Percentiles rank a stretch among this genome's conserved stretches.
Evolutionary conservation across 306 rosid species (phyloP).

Genomic region (Neltuma alba): DNA sequence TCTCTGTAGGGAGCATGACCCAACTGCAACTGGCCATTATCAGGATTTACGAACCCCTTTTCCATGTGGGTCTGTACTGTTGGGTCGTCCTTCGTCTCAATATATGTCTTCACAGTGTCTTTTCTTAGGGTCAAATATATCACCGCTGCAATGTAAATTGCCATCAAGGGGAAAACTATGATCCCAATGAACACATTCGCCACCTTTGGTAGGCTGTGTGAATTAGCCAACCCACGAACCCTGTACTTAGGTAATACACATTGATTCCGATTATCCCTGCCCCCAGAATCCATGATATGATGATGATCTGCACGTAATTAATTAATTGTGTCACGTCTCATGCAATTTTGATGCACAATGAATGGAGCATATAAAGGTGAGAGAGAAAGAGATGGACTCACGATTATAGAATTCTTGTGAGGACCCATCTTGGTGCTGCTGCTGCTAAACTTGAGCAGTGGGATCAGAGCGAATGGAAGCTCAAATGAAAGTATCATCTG

Average conservation of each 20-base stretch:
- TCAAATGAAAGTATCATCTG: conserved; percentile 97
- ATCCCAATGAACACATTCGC: conserved; percentile 72
- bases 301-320: conserved; percentile 53
- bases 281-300: conserved; percentile 76
- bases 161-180: conserved; percentile 80
- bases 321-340: conserved; percentile 3
- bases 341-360: background rate
- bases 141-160: conserved; percentile 54
- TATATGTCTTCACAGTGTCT: conserved; percentile 58
- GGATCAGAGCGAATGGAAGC: conserved; percentile 87
- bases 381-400: conserved; percentile 27
- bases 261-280: conserved; percentile 71
- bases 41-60: conserved; percentile 40
- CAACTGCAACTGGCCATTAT: conserved; percentile 36
- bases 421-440: conserved; percentile 89
- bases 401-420: conserved; percentile 66
- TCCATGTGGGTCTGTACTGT: conserved; percentile 60
- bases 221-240: conserved; percentile 85
- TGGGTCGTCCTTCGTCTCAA: conserved; percentile 48
- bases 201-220: conserved; percentile 60
- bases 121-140: conserved; percentile 69
- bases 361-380: background rate
- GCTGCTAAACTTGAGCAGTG: conserved; percentile 90
- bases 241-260: conserved; percentile 72
- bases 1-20: conserved; percentile 56